Evolutionary conservation across 441 rosid genomes (phyloP).

Genomic region (Populus hybrid): DNA sequence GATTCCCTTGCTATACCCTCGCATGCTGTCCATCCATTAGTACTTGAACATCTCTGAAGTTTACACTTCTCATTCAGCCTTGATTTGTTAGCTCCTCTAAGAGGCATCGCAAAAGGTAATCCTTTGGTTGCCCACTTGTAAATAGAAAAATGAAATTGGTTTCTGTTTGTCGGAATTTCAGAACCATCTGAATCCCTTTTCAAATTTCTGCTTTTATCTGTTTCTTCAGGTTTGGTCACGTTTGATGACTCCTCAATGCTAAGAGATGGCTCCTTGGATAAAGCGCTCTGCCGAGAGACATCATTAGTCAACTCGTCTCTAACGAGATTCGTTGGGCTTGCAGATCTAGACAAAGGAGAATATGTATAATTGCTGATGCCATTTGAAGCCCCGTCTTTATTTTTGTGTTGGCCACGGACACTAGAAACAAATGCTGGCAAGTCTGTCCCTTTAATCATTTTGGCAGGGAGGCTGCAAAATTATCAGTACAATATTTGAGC

Average conservation of each 20-base stretch:
- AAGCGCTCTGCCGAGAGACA: slow-evolving; percentile 33
- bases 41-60: slow-evolving; percentile 34
- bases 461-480: slow-evolving; percentile 54
- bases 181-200: slow-evolving; percentile 26
- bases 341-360: slow-evolving; percentile 49
- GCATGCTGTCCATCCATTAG: slow-evolving; percentile 25
- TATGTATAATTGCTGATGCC: slow-evolving; percentile 27
- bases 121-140: slow-evolving; percentile 94
- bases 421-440: slow-evolving; percentile 58
- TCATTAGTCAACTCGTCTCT: slow-evolving; percentile 31
- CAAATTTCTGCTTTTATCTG: slow-evolving; percentile 17
- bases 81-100: slow-evolving; percentile 38
- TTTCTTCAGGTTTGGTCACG: slow-evolving; percentile 23
- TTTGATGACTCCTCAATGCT: slow-evolving; percentile 22
- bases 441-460: slow-evolving; percentile 50
- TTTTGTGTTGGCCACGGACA: slow-evolving; percentile 30
- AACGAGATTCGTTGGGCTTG: slow-evolving; percentile 34
- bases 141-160: slow-evolving; percentile 84
- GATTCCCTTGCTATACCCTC: slow-evolving; percentile 23
- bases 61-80: slow-evolving; percentile 41
- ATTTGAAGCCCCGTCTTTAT: slow-evolving; percentile 38
- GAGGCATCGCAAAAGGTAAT: slow-evolving; percentile 44
- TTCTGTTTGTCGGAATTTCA: slow-evolving; percentile 19
- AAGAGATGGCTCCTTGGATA: slow-evolving; percentile 29
- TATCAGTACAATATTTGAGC: slow-evolving; percentile 21